These are phyloP conservation scores for Raphanus sativus DNA, from an alignment of 345 rosid species.

Conservation along the genomic window DNA sequence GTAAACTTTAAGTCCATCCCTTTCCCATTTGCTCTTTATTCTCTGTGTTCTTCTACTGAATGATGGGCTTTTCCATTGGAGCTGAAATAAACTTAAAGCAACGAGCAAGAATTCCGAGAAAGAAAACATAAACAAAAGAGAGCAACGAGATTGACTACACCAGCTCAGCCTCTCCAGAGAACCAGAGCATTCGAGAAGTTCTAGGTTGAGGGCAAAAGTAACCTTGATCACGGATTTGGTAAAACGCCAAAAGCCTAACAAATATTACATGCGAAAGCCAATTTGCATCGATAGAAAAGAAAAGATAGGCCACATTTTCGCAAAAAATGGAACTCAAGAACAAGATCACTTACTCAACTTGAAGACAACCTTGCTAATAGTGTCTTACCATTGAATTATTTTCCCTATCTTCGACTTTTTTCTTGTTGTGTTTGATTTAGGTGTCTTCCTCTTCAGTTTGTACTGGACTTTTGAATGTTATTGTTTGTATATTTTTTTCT, in stretches of 20 bases:
- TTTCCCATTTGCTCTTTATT: not conserved
- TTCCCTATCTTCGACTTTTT: not conserved
- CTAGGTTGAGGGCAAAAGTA: not conserved
- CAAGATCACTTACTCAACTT: not conserved
- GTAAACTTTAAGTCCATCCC: not conserved
- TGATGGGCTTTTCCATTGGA: not conserved
- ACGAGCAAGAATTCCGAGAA: not conserved
- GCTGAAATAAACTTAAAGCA: too few species aligned
- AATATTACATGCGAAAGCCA: not conserved
- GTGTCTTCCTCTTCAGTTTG: not conserved
- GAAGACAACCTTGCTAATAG: not conserved
- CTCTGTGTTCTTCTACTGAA: constrained; percentile 1
- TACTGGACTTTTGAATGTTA: not conserved
- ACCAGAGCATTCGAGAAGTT: not conserved
- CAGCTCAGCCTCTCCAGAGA: not conserved
- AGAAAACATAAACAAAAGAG: not conserved
- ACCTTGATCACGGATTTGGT: too few species aligned
- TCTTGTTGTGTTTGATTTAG: not conserved
- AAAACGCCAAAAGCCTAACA: not conserved
- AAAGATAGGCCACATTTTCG: not conserved
- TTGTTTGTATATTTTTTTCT: not conserved
- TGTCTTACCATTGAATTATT: not conserved
- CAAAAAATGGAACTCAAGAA: not conserved
- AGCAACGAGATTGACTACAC: not conserved
- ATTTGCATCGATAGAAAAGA: not conserved